Evolutionary conservation across 768 basidiomycete species (phyloP), one percentile per base, ranked within the genome.

Genomic region (Flagelloscypha sp.): DNA sequence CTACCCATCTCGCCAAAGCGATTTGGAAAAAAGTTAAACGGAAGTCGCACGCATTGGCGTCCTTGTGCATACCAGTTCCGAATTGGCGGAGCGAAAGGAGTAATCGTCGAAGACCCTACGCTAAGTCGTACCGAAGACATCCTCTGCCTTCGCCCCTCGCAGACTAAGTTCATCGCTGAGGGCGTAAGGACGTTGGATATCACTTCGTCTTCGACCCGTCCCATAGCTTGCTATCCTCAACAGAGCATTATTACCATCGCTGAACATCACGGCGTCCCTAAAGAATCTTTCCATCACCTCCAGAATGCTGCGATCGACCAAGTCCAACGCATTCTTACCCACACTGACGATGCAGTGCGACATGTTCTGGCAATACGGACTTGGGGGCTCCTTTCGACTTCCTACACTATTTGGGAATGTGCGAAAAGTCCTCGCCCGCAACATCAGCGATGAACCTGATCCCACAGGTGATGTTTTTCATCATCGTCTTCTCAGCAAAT

Each of bases 81-180:
- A 20, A 53, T 68, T 7, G 62, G 60, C 7, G 70, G 70, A 9
- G 66, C 56, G 13, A 71, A 71, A 44, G 69, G 73, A 1, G 64
- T 74, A 44, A 53, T 76, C 25, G 58, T 61, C 1, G 50, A 61
- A 22, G 66, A 76, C 41, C 57, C 61, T 5, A 48, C 40, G 3
- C 51, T 70, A 0, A n/a, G n/a, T n/a, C 25, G 25, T 11, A 7
- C 18, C 1, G 68, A 57, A 1, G 47, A 53, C 19, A 54, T 57
- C 0, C 45, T 74, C 20, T 51, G 50, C 37, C 44, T 73, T 6
- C 61, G 72, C 0, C 54, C 58, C 0, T 70, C 68, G 2, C 70
- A 72, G 48, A 50, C 55, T 30, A 76, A 76, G 44, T 76, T 76
- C 42, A 55, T 60, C 0, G 59, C 62, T 3, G 42, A 50, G 0